These are phyloP conservation scores for Somion occarium DNA, from an alignment of 1,284 basidiomycete species.

Conservation along the genomic window DNA sequence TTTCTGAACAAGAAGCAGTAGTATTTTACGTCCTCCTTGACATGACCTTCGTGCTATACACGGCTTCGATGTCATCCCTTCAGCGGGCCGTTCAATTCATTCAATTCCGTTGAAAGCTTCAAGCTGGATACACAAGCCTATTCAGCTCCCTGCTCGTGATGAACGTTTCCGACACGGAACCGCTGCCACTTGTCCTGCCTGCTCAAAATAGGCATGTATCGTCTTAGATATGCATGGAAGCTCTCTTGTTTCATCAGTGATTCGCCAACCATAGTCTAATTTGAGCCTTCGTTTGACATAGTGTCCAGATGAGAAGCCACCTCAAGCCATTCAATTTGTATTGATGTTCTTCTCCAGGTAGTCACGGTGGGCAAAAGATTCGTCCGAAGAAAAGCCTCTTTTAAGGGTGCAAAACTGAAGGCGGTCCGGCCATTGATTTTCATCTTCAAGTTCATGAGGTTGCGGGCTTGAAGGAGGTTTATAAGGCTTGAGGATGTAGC, in stretches of 20 bases:
- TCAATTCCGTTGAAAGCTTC: too few relatives aligned
- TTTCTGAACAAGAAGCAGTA: background rate
- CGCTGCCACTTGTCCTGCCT: background rate
- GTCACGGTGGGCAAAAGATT: background rate
- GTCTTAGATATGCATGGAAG: background rate
- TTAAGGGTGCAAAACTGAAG: background rate
- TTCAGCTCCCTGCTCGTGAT: background rate
- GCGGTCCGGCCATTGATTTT: background rate
- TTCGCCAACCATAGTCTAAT: background rate
- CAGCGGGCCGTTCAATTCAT: too few relatives aligned
- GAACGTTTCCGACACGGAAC: background rate
- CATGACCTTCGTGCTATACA: too few relatives aligned
- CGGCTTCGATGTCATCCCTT: too few relatives aligned
- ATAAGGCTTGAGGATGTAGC: background rate
- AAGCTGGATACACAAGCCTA: background rate
- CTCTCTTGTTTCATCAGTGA: background rate
- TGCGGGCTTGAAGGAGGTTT: too few relatives aligned
- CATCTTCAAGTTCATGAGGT: background rate
- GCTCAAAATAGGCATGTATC: background rate
- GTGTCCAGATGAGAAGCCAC: background rate
- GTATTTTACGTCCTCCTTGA: too few relatives aligned
- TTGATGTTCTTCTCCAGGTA: background rate
- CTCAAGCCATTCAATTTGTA: background rate
- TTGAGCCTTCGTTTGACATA: background rate
- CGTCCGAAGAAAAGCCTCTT: background rate